Percentiles rank a stretch among this genome's conserved stretches.
These are phyloP conservation scores for Mortierella claussenii DNA, from an alignment of 192 early-diverging fungal species.

Conservation along the genomic window DNA sequence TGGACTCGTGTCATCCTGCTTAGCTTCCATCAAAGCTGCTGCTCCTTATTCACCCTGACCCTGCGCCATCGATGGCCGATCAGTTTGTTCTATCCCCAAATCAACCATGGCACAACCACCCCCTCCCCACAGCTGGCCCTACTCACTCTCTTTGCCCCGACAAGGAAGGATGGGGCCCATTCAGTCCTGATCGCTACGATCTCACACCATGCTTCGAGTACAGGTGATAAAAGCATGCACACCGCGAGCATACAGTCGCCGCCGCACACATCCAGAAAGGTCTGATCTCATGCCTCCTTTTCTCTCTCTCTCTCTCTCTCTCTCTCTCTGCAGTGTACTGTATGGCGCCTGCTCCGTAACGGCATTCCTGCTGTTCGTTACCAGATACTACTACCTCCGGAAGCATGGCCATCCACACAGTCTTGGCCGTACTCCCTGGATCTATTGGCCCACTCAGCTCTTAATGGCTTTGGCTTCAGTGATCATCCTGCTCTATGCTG, in stretches of 20 bases:
- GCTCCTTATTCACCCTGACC: no score
- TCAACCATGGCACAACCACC: no score
- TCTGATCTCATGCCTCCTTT: no score
- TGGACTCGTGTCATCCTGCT: no score
- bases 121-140: no score
- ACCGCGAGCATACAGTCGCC: not conserved
- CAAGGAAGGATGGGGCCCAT: slow-evolving; percentile 36
- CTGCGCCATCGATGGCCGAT: no score
- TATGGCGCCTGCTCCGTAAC: slow-evolving; percentile 1
- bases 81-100: no score
- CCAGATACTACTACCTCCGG: slow-evolving; percentile 2
- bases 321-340: slow-evolving; percentile 2
- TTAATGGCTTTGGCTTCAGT: slow-evolving; percentile 12
- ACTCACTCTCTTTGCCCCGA: no score
- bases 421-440: slow-evolving; percentile 30
- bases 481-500: no score
- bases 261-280: no score
- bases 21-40: no score
- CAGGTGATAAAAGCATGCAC: slow-evolving; percentile 2
- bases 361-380: slow-evolving; percentile 2
- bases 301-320: no score
- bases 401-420: slow-evolving; percentile 2
- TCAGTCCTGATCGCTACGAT: slow-evolving; percentile 41
- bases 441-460: slow-evolving; percentile 42
- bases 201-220: slow-evolving; percentile 46